Evolutionary conservation across 495 filamentous ascomycete genomes (phyloP).

Genomic region (Viridothelium virens): DNA sequence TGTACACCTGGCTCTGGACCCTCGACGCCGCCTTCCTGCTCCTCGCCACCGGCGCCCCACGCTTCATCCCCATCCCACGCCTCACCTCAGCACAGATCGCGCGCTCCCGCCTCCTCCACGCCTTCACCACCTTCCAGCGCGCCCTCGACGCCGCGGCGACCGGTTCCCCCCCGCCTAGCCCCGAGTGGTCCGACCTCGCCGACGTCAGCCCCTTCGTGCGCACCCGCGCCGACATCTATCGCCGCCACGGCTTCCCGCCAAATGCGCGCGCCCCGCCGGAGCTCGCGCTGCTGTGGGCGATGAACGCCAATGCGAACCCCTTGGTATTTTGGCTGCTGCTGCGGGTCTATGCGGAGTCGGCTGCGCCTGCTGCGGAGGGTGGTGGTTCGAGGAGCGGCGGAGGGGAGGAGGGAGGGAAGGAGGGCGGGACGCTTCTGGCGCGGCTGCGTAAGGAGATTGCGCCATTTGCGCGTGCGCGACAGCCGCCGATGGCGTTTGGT

Average conservation of each 20-base stretch:
- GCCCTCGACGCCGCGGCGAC: slow-evolving; percentile 38
- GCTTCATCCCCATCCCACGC: slow-evolving; percentile 44
- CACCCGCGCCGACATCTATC: slow-evolving; percentile 22
- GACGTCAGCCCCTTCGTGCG: slow-evolving; percentile 25
- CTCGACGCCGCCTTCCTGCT: slow-evolving; percentile 48
- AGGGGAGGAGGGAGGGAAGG: not conserved
- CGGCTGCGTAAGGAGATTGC: slow-evolving; percentile 47
- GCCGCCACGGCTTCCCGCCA: slow-evolving; percentile 19
- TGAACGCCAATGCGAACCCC: slow-evolving; percentile 46
- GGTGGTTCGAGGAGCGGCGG: not conserved
- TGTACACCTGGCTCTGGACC: slow-evolving; percentile 48
- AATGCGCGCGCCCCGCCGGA: slow-evolving; percentile 25
- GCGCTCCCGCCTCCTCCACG: slow-evolving; percentile 43
- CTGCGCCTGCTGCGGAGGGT: slow-evolving; percentile 20
- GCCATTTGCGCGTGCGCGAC: slow-evolving; percentile 39
- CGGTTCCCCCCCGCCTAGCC: slow-evolving; percentile 12
- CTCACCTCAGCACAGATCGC: slow-evolving; percentile 47
- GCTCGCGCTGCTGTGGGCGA: slow-evolving; percentile 43
- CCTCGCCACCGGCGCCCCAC: slow-evolving; percentile 46
- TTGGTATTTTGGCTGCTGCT: slow-evolving; percentile 52
- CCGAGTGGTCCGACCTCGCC: slow-evolving; percentile 19
- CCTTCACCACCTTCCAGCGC: slow-evolving; percentile 43
- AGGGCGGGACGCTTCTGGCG: slow-evolving; percentile 27
- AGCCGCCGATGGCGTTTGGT: slow-evolving; percentile 44
- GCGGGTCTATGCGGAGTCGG: slow-evolving; percentile 40